A percentile compares a stretch with the other conserved stretches of the same genome.
phyloP scores from a whole-genome alignment of 805 yeast genomes.

The Saccharomyces paradoxus region DNA sequence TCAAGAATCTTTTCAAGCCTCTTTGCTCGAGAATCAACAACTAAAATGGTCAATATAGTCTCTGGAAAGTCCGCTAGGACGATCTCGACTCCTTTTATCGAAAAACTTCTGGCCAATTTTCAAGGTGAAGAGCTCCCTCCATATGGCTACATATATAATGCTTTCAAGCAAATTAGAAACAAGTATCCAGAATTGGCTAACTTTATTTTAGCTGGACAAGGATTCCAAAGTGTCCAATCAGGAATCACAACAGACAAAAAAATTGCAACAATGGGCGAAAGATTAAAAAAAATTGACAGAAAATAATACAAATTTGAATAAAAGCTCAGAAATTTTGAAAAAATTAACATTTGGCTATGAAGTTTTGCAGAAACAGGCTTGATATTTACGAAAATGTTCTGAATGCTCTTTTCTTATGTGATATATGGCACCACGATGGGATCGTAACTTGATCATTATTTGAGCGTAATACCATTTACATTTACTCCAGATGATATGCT shows the following conservation, averaged over 20 bases:
- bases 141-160: slow-evolving; percentile 32
- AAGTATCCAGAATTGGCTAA: slow-evolving; percentile 3
- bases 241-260: neutral
- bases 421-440: no score
- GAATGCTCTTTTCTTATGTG: no score
- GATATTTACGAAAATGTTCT: no score
- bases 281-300: neutral
- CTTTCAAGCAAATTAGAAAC: slow-evolving; percentile 23
- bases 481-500: no score
- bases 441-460: no score
- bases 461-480: no score
- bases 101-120: slow-evolving; percentile 7
- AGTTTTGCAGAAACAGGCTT: no score
- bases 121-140: slow-evolving; percentile 25
- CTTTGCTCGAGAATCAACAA: slow-evolving; percentile 17
- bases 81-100: slow-evolving; percentile 32
- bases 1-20: neutral
- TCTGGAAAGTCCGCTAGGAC: slow-evolving; percentile 37
- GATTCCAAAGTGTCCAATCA: slow-evolving; percentile 1
- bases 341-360: neutral
- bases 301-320: neutral
- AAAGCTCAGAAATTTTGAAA: no score
- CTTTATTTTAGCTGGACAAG: slow-evolving; percentile 8
- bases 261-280: neutral
- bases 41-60: slow-evolving; percentile 29